These are phyloP conservation scores for Diospyros kaki DNA, from an alignment of 148 eudicot species.

Conservation along the genomic window DNA sequence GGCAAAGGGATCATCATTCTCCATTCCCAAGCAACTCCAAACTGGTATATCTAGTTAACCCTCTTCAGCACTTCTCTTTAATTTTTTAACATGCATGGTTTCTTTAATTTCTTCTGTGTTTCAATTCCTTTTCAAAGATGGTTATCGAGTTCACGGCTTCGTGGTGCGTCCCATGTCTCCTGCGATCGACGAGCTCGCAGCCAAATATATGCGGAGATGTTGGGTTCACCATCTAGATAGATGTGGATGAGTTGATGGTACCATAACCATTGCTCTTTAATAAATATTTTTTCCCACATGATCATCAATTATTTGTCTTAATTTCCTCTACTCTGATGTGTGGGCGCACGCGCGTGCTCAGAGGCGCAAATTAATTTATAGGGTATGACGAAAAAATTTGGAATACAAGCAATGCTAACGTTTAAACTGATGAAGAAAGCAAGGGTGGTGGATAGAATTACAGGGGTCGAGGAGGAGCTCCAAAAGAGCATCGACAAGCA, in stretches of 20 bases:
- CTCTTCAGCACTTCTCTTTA: not conserved
- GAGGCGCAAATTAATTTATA: constrained; percentile 9
- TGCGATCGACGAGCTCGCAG: constrained; percentile 51
- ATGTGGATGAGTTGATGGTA: constrained; percentile 84
- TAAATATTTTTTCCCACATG: no score
- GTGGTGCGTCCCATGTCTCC: constrained; percentile 83
- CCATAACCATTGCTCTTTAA: no score
- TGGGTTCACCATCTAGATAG: constrained; percentile 67
- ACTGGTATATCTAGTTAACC: constrained; percentile 32
- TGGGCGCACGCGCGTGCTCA: no score
- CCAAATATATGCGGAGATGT: constrained; percentile 44
- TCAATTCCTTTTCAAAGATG: constrained; percentile 24
- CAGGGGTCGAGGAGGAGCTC: constrained; percentile 45
- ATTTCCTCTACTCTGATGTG: no score
- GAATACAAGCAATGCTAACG: constrained; percentile 54
- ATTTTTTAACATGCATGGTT: not conserved
- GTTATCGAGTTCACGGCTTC: constrained; percentile 75
- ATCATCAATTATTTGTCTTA: no score
- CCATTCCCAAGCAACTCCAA: constrained; percentile 29
- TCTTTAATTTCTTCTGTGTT: not conserved
- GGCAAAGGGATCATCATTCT: not conserved
- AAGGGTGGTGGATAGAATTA: constrained; percentile 36
- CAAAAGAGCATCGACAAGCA: constrained; percentile 45
- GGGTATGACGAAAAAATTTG: constrained; percentile 47
- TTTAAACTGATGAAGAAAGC: constrained; percentile 43